Base-by-base conservation (phyloP, 371 early-diverging fungal species). In the Mucor racemosus region DNA sequence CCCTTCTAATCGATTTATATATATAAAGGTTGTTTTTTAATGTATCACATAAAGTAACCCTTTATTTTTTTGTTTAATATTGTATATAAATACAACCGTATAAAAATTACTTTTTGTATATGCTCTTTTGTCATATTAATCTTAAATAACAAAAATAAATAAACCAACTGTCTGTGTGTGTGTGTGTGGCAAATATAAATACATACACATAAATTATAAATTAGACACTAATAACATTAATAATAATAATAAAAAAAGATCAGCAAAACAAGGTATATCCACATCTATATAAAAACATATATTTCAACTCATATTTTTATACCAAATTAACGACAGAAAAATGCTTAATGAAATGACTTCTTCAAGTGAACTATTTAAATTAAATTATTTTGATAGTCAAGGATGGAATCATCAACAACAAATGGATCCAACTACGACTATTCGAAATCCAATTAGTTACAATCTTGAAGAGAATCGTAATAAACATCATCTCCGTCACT, bases 401-500 rank as follows among this genome's bases (percentile, higher is more conserved):
- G 54, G 54, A 15, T 62, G 54, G 64, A 56, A 35, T 44, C 64
- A 53, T 54, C 36, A 34, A 46, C 53, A 48, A 48, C 46, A 53
- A 34, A 50, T 15, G 35, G 35, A 55, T 55, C 17, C 55, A 55
- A 31, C 33, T 55, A 19, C 50, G 21, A 50, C 50, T 50, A 50
- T 50, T 26, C 50, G 50, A 50, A 50, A 26, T 50, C 50, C 50
- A 50, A 50, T 50, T 50, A 50, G 50, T 50, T 50, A 50, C 50
- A 50, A 50, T 50, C 26, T 50, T 50, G 50, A 26, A 50, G 50
- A 50, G 50, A 21, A 50, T 19, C 50, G 50, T 11, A 50, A 11
- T 21, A 50, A 26, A 26, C 50, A 50, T 21, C 69, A 68, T 64
- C 26, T 56, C 50, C 69, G 69, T 60, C 61, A 69, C 54, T 64